Evolutionary conservation across 1,139 yeast genomes (phyloP).

Genomic region (Geotrichum histeridarum): DNA sequence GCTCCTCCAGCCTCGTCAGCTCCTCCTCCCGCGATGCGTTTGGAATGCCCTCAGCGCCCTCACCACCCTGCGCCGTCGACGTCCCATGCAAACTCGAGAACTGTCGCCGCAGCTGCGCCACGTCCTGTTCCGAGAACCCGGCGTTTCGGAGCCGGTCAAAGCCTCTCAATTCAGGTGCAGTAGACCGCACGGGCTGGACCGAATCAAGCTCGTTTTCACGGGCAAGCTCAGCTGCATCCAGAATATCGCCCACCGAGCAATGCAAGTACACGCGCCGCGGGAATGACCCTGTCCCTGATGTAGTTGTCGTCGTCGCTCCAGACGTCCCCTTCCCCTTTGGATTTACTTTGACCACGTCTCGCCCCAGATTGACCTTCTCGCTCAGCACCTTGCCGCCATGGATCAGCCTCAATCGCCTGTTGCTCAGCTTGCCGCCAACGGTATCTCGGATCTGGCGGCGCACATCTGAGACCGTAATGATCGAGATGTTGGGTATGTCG

Average conservation of each 20-base stretch:
- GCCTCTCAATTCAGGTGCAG: constrained; percentile 75
- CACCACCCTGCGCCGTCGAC: constrained; percentile 28
- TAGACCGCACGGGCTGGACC: constrained; percentile 42
- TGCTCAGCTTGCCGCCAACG: constrained; percentile 36
- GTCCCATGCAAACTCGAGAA: constrained; percentile 64
- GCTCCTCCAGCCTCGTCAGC: constrained; percentile 60
- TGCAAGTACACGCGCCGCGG: constrained; percentile 52
- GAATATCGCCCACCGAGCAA: constrained; percentile 72
- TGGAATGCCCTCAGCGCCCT: constrained; percentile 12
- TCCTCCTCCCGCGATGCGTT: constrained; percentile 37
- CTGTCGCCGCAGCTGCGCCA: constrained; percentile 65
- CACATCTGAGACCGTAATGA: constrained; percentile 43
- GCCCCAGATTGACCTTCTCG: constrained; percentile 52
- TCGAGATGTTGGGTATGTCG: constrained; percentile 39
- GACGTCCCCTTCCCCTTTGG: constrained; percentile 21
- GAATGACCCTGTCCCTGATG: constrained; percentile 20
- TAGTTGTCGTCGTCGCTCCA: not conserved
- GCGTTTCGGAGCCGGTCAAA: constrained; percentile 78
- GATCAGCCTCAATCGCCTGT: constrained; percentile 61
- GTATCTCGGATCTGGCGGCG: constrained; percentile 41
- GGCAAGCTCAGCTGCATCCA: constrained; percentile 54
- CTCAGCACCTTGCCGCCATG: constrained; percentile 68
- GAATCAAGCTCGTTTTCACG: constrained; percentile 61
- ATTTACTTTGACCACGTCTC: constrained; percentile 43
- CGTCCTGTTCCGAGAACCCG: constrained; percentile 76